phyloP scores from a whole-genome alignment of 2,329 filamentous ascomycete genomes.

The Fusarium illudens region DNA sequence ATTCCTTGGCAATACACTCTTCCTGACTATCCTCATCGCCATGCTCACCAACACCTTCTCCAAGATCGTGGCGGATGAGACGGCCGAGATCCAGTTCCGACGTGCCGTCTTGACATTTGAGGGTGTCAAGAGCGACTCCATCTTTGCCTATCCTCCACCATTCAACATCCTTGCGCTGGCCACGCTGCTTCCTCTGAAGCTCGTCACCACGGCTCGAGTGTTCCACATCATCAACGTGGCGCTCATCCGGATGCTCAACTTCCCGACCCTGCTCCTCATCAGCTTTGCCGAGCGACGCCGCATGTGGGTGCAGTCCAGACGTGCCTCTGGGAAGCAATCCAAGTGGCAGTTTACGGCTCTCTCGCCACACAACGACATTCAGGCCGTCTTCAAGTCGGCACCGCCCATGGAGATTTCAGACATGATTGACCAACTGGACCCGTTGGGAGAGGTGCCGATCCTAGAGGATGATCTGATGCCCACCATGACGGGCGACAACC shows the following conservation, averaged over 20 bases:
- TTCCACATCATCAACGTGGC: constrained; percentile 79
- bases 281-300: constrained; percentile 67
- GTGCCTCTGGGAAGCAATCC: constrained; percentile 35
- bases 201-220: constrained; percentile 66
- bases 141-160: constrained; percentile 74
- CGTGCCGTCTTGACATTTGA: constrained; percentile 77
- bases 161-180: constrained; percentile 74
- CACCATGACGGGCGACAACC: constrained; percentile 40
- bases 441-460: constrained; percentile 46
- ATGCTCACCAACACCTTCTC: constrained; percentile 78
- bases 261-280: constrained; percentile 69
- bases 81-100: constrained; percentile 75
- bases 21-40: constrained; percentile 77
- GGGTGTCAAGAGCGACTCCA: constrained; percentile 75
- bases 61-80: constrained; percentile 73
- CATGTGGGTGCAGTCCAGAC: constrained; percentile 47
- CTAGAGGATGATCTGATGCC: constrained; percentile 46
- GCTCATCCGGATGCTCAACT: constrained; percentile 69
- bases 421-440: constrained; percentile 48
- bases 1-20: constrained; percentile 78
- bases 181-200: constrained; percentile 71
- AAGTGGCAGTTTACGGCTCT: constrained; percentile 58
- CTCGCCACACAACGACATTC: constrained; percentile 67
- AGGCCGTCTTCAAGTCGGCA: constrained; percentile 67
- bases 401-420: constrained; percentile 56